Evolutionary conservation across 305 asterid species (phyloP), one percentile per base, ranked within the genome.

Genomic region (Fraxinus sp.): DNA sequence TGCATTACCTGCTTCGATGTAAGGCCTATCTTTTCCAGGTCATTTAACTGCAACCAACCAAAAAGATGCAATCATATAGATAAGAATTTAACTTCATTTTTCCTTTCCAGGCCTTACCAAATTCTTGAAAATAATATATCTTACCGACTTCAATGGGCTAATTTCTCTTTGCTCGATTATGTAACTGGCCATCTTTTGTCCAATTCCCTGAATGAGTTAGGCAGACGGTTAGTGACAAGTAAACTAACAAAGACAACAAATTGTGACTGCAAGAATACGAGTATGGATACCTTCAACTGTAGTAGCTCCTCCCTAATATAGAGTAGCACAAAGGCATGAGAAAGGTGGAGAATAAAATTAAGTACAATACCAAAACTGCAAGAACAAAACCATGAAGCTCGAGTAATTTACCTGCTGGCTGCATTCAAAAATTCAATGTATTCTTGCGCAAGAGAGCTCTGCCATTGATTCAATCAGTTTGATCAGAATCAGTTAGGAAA

Each of bases 141-240:
- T 91, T 90, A 95, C 98, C 66, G 94, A 88, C 91, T 87, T 90
- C 79, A 94, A 59, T n/a, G 98, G 98, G 83, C 95, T 91, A 30
- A 92, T 84, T 76, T 89, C 91, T 88, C 99, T 91, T 66, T 94
- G 88, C 79, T 93, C 97, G 24, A 88, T 84, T 24, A 95, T 91
- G 83, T 94, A 94, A 77, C 89, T 92, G 2, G 98, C 97, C 78
- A 91, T 85, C 88, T 92, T 94, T 77, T 89, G 88, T 39, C 99
- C 99, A 66, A 94, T 94, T 46, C 99, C 99, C 99, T 95, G 79
- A 18, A 88, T 24, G 52, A 70, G 68, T 80, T 78, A 49, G 11
- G 39, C 35, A 78, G 80, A 30, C 26, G 16, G 55, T 7, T 22
- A 80, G 64, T 78, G 30, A 59, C 57, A 35, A 74, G 39, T 39